Evolutionary conservation across 2,329 filamentous ascomycete species (phyloP), one percentile per base, ranked within the genome.

Genomic region (Xylaria multiplex): DNA sequence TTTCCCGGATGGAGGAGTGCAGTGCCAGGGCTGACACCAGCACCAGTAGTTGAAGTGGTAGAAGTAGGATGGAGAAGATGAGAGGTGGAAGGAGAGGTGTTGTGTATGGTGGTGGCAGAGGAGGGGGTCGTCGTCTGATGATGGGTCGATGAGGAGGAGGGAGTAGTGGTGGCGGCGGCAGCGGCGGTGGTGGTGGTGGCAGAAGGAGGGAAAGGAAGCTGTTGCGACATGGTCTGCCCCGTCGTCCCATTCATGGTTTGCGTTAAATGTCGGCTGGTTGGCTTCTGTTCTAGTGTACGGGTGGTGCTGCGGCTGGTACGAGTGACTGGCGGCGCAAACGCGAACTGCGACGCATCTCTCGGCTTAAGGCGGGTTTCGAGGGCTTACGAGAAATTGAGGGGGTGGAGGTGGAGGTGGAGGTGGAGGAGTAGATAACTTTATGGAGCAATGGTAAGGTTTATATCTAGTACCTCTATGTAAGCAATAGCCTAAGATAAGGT

Each of bases 311-410:
- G 43, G n/a, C 13, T 54, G 37, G 50, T 42, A 50, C 43, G 53
- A 49, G 50, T 58, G 40, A 49, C 32, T 60, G 61, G 40, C 49
- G 19, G 53, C 24, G 58, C 40, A 30, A 40, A 32, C 37, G 48
- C 64, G 43, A 49, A 55, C 24, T 54, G 53, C 52, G 61, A 59
- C 59, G 59, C 53, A 62, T 59, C 62, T 70, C 70, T 77, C 76
- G 76, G 76, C 72, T 78, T 76, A 72, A 76, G 72, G 69, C 76
- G 76, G 76, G 72, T 74, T 76, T 73, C 65, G 72, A 72, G 73
- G 76, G 71, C 68, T 75, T 75, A 73, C 69, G 68, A 68, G 59
- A 58, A 27, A 57, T 67, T 46, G 60, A 52, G 52, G 40, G 59
- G 66, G 58, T 53, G 53, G 59, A 65, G 60, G 58, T 53, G 48